Conservation (phyloP, 257 asterid genomes). For the Petunia axillaris region DNA sequence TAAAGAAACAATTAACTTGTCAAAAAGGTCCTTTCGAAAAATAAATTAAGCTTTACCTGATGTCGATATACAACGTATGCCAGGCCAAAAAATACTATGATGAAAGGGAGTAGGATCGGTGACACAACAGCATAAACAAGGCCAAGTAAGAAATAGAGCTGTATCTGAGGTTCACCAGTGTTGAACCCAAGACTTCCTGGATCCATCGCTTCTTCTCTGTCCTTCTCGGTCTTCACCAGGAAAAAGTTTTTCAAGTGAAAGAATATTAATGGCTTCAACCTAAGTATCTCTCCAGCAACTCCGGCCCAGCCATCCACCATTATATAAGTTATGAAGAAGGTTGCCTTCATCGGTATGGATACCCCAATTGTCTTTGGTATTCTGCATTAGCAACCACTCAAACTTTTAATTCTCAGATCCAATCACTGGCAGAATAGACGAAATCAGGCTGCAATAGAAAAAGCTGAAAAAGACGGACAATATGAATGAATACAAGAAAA, state of each 20-base stretch:
- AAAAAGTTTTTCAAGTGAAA: slow-evolving; percentile 80
- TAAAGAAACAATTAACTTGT: not conserved
- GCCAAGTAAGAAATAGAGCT: slow-evolving; percentile 87
- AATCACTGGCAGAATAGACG: not conserved
- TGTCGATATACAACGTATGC: slow-evolving; percentile 84
- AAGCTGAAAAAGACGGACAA: not conserved
- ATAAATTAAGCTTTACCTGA: slow-evolving; percentile 60
- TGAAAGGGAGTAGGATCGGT: slow-evolving; percentile 86
- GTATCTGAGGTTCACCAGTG: slow-evolving; percentile 97
- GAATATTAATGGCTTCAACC: slow-evolving; percentile 76
- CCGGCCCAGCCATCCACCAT: slow-evolving; percentile 99
- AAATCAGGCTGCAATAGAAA: not conserved
- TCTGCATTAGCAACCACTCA: slow-evolving; percentile 47
- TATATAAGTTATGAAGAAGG: slow-evolving; percentile 84
- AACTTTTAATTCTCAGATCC: not conserved
- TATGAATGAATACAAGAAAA: slow-evolving; percentile 2
- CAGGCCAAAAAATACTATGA: slow-evolving; percentile 77
- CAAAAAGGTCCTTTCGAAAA: not conserved
- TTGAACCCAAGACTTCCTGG: slow-evolving; percentile 90
- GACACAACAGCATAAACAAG: slow-evolving; percentile 90
- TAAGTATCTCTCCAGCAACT: slow-evolving; percentile 83
- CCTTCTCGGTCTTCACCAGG: slow-evolving; percentile 90
- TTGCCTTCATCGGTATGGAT: slow-evolving; percentile 93
- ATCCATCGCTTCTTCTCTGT: slow-evolving; percentile 86
- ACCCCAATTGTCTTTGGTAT: slow-evolving; percentile 72